Conservation (phyloP, 2,329 filamentous ascomycete genomes). For the Cladophialophora bantiana region DNA sequence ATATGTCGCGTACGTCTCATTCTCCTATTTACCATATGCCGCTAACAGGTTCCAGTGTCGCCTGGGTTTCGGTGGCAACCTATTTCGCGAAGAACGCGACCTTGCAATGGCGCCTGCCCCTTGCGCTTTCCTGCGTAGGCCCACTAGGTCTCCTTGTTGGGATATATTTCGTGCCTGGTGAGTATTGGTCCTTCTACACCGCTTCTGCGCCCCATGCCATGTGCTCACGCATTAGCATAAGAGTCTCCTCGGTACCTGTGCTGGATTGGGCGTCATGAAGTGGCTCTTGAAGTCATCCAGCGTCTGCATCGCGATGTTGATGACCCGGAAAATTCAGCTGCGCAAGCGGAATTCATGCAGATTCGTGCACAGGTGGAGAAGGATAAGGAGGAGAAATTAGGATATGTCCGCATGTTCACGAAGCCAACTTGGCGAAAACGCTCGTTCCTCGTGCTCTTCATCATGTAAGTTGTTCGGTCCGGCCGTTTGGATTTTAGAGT, state of each 20-base stretch:
- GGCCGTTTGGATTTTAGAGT: slow-evolving; percentile 20
- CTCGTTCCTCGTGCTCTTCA: slow-evolving; percentile 28
- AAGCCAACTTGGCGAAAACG: slow-evolving; percentile 27
- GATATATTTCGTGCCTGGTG: slow-evolving; percentile 24
- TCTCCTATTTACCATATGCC: background rate
- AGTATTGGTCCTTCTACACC: background rate
- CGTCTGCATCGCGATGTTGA: slow-evolving; percentile 25
- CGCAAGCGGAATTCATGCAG: slow-evolving; percentile 29
- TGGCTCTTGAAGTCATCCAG: slow-evolving; percentile 23
- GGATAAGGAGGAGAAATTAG: slow-evolving; percentile 28
- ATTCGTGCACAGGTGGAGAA: slow-evolving; percentile 28
- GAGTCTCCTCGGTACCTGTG: slow-evolving; percentile 31
- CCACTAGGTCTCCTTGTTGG: slow-evolving; percentile 24
- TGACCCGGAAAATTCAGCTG: slow-evolving; percentile 17
- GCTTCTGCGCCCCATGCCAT: background rate
- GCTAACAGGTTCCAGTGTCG: slow-evolving; percentile 13
- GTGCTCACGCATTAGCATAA: background rate
- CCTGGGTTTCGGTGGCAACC: slow-evolving; percentile 28
- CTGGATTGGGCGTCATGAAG: slow-evolving; percentile 22
- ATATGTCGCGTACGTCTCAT: slow-evolving; percentile 25
- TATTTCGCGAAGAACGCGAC: slow-evolving; percentile 24
- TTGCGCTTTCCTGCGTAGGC: slow-evolving; percentile 23
- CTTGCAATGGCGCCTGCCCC: slow-evolving; percentile 30
- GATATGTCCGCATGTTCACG: slow-evolving; percentile 29
- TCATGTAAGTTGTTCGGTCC: slow-evolving; percentile 37